Base-by-base conservation (phyloP, 345 rosid species). In the Aegle marmelos region DNA sequence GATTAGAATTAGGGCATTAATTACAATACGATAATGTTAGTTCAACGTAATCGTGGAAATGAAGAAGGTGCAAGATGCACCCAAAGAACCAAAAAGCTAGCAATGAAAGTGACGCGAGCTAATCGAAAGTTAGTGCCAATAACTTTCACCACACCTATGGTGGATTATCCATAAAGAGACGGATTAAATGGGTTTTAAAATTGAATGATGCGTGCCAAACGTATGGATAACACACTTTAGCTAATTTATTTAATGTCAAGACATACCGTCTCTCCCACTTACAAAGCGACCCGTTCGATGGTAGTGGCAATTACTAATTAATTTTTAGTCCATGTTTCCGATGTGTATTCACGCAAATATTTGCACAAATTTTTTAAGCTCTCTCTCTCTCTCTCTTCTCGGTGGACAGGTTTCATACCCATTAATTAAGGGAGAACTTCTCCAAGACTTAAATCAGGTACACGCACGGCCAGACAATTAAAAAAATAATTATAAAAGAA, bases 171-270 rank as follows among this genome's bases (percentile, higher is more conserved):
- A 72, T 13, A 21, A 1, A n/a, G 36, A 19, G 36, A 19, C 30
- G 58, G 28, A 56, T 34, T 68, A 2, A 1, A 25, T 56, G 24
- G 1, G 68, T n/a, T 70, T 62, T 34, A n/a, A 45, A 64, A 37
- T 34, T 61, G 59, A 16, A 48, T 59, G 61, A 80, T 33, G 83
- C 19, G 72, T 73, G 80, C 50, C 75, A 33, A 76, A 27, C 83
- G 4, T 74, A 41, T 50, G 81, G 85, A 27, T 1, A 7, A 25
- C 83, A 76, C 81, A 70, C 79, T 73, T 73, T 76, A 50, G 19
- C 31, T 62, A 1, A 48, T 67, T 83, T 79, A 54, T 77, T 72
- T 72, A 24, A 57, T 58, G 37, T 28, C 16, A 68, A 31, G 28
- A 27, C 70, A 63, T 31, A 22, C 60, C 22, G n/a, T 6, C 22